Evolutionary conservation across 139 green algal genomes (phyloP), one percentile per base, ranked within the genome.

Genomic region (Chlamydomonas urium): DNA sequence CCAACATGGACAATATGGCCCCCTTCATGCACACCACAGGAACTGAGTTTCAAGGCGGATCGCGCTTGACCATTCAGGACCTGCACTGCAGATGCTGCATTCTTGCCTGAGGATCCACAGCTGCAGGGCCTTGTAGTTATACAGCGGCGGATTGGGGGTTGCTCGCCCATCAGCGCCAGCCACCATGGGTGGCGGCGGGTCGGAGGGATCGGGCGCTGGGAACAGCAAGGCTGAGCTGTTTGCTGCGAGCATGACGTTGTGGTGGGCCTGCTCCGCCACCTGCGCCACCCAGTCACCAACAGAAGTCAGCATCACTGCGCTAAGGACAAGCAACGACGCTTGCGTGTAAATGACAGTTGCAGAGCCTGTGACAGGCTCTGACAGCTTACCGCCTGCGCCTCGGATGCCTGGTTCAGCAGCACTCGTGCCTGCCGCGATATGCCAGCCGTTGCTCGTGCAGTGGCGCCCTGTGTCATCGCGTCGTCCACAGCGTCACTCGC

Each of bases 81-180:
- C n/a, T n/a, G n/a, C n/a, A n/a, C n/a, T n/a, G n/a, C n/a, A n/a
- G n/a, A n/a, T n/a, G n/a, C n/a, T n/a, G n/a, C n/a, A n/a, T n/a
- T n/a, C n/a, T n/a, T n/a, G 78, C 38, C 76, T 76, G 23, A 98
- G 81, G 24, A 97, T 61, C 91, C 94, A 98, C 23, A 91, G 75
- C 80, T 97, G 92, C 57, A 96, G 82, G 2, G 85, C 88, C 6
- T 75, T 56, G 14, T 78, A 72, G 71, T 93, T 88, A 69, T 83
- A 95, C 48, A 90, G 61, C 21, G 71, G 63, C 19, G 74, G 36
- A 29, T 61, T 61, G 26, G 66, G 66, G 10, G 19, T 6, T 32
- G 36, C 32, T 8, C 4, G 62, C 42, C 71, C 29, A 45, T 65
- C 19, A 35, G 4, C 1, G 14, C 53, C 42, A 38, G 5, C 45